phyloP scores from a whole-genome alignment of 768 basidiomycete genomes.

The Boletus rubescentipes region DNA sequence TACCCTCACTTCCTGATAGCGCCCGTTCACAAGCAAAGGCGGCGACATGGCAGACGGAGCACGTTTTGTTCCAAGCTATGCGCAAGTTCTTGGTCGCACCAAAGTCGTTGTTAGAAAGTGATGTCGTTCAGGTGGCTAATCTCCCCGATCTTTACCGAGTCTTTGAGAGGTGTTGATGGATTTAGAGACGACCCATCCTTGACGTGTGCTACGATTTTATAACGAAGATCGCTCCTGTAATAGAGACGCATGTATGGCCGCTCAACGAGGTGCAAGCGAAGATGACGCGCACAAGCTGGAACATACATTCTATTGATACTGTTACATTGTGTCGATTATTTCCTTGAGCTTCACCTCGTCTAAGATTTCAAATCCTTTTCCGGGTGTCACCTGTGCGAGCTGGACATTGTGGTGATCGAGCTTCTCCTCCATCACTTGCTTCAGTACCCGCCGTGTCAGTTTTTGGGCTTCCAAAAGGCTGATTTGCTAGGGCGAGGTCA shows the following conservation, averaged over 20 bases:
- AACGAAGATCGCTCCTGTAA: not conserved
- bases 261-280: not conserved
- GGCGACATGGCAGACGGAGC: slow-evolving; percentile 84
- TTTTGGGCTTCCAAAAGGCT: slow-evolving; percentile 84
- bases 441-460: slow-evolving; percentile 84
- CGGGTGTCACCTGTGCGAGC: slow-evolving; percentile 88
- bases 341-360: slow-evolving; percentile 77
- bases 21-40: slow-evolving; percentile 48
- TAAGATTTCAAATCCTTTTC: slow-evolving; percentile 87
- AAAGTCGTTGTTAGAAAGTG: slow-evolving; percentile 61
- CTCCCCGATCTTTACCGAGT: slow-evolving; percentile 92
- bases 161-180: slow-evolving; percentile 84
- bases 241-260: not conserved
- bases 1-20: slow-evolving; percentile 24
- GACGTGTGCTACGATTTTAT: slow-evolving; percentile 3
- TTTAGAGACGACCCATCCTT: too few relatives aligned
- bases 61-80: slow-evolving; percentile 86
- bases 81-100: slow-evolving; percentile 72
- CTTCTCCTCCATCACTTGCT: slow-evolving; percentile 99
- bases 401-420: slow-evolving; percentile 99
- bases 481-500: slow-evolving; percentile 69
- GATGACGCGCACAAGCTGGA: not conserved
- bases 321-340: slow-evolving; percentile 81
- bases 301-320: slow-evolving; percentile 17
- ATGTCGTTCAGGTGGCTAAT: slow-evolving; percentile 86